Evolutionary conservation across 2,329 filamentous ascomycete genomes (phyloP).

Genomic region (Aureobasidium sp.): DNA sequence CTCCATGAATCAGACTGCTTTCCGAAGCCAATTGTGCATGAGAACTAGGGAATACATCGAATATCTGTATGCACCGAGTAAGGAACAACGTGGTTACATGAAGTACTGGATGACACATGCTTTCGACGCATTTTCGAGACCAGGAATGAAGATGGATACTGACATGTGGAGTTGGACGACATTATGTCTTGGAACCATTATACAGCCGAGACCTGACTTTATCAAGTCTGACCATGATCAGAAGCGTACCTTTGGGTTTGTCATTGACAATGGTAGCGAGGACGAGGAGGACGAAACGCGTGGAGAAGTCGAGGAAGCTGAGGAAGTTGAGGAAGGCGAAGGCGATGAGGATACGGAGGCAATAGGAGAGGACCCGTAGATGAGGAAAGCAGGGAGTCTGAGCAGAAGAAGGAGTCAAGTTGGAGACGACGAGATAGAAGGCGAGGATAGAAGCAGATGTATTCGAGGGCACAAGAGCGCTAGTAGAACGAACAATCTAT

Average conservation of each 20-base stretch:
- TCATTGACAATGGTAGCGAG: not conserved
- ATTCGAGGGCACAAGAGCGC: no score
- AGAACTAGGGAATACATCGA: not conserved
- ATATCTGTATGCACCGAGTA: no score
- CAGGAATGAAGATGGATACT: not conserved
- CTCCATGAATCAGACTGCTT: no score
- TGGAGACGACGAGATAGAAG: no score
- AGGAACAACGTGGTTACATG: not conserved
- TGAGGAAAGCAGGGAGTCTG: no score
- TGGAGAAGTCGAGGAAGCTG: no score
- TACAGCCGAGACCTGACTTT: not conserved
- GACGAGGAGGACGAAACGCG: no score
- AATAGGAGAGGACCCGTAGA: not conserved
- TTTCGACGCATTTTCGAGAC: not conserved
- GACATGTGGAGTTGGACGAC: not conserved
- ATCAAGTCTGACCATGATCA: no score
- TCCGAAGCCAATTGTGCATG: not conserved
- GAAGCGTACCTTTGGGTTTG: not conserved
- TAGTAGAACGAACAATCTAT: no score
- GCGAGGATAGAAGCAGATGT: not conserved
- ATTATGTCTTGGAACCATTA: not conserved
- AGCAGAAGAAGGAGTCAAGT: not conserved
- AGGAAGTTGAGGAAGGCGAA: no score
- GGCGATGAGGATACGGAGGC: not conserved
- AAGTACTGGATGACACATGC: not conserved